Percentiles rank a stretch among this genome's conserved stretches.
Conservation (phyloP, 371 early-diverging fungal species). For the Caulochytrium protostelioides region DNA sequence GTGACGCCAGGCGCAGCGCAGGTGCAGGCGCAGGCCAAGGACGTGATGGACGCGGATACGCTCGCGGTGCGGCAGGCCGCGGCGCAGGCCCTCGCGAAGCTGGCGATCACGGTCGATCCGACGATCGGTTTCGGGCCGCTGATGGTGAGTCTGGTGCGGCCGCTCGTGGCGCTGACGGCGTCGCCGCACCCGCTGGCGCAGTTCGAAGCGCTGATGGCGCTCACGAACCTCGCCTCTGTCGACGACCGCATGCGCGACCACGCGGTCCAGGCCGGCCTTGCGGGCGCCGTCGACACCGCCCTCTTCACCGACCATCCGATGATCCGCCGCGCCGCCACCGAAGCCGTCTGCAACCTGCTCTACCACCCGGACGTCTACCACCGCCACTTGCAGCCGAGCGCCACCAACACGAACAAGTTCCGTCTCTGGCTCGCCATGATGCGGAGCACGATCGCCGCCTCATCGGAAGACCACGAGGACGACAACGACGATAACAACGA, state of each 20-base stretch:
- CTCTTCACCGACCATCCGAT: constrained; percentile 55
- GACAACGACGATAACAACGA: no score
- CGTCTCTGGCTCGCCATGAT: no score
- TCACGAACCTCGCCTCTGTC: constrained; percentile 63
- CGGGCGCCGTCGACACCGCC: constrained; percentile 46
- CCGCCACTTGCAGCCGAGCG: no score
- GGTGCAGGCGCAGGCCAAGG: neutral
- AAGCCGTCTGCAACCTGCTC: constrained; percentile 81
- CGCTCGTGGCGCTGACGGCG: constrained; percentile 22
- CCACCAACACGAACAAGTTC: no score
- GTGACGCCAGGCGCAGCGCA: no score
- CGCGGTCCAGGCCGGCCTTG: constrained; percentile 27
- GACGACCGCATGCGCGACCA: constrained; percentile 18
- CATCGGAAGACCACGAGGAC: no score
- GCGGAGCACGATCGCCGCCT: no score
- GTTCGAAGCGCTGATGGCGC: constrained; percentile 76
- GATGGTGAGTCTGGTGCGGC: constrained; percentile 19
- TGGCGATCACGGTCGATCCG: constrained; percentile 75
- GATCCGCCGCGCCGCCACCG: constrained; percentile 81
- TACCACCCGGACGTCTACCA: constrained; percentile 45
- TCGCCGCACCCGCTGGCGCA: constrained; percentile 38
- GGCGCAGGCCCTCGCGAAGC: constrained; percentile 66
- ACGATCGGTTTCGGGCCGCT: constrained; percentile 51
- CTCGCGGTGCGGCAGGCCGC: constrained; percentile 14
- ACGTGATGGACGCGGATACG: neutral